These are phyloP conservation scores for Kwoniella dejecticola DNA, from an alignment of 768 basidiomycete species.

Conservation along the genomic window DNA sequence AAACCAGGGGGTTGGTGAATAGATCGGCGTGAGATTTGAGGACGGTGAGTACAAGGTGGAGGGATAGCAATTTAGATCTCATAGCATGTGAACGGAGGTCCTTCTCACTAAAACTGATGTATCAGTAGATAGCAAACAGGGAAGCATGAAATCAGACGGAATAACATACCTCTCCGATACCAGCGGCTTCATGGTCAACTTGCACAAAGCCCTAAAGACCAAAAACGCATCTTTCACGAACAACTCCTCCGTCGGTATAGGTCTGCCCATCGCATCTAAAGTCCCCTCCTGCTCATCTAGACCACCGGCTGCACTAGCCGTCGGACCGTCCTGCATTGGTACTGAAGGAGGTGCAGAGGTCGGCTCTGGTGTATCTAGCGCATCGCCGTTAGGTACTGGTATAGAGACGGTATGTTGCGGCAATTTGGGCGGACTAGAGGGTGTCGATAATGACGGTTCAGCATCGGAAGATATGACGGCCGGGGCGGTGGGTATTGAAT, in stretches of 20 bases:
- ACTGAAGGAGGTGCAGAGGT: slow-evolving; percentile 2
- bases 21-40: slow-evolving; percentile 87
- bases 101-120: slow-evolving; percentile 67
- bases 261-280: slow-evolving; percentile 54
- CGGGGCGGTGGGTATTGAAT: slow-evolving; percentile 48
- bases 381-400: slow-evolving; percentile 49
- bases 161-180: slow-evolving; percentile 79
- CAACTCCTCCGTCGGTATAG: slow-evolving; percentile 76
- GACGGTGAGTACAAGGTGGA: slow-evolving; percentile 90
- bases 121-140: not conserved
- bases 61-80: slow-evolving; percentile 91
- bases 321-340: slow-evolving; percentile 8
- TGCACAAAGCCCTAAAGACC: slow-evolving; percentile 94
- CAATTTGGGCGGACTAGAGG: slow-evolving; percentile 20
- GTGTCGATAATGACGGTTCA: slow-evolving; percentile 7
- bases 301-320: slow-evolving; percentile 8
- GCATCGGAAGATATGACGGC: slow-evolving; percentile 27
- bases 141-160: not conserved
- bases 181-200: slow-evolving; percentile 95
- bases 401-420: slow-evolving; percentile 42
- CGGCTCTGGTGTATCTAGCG: slow-evolving; percentile 40
- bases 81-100: slow-evolving; percentile 94
- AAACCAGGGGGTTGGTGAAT: slow-evolving; percentile 82
- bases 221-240: slow-evolving; percentile 98
- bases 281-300: slow-evolving; percentile 37